phyloP scores from a whole-genome alignment of 2,329 filamentous ascomycete genomes.

The Chaetomiaceae sp. region DNA sequence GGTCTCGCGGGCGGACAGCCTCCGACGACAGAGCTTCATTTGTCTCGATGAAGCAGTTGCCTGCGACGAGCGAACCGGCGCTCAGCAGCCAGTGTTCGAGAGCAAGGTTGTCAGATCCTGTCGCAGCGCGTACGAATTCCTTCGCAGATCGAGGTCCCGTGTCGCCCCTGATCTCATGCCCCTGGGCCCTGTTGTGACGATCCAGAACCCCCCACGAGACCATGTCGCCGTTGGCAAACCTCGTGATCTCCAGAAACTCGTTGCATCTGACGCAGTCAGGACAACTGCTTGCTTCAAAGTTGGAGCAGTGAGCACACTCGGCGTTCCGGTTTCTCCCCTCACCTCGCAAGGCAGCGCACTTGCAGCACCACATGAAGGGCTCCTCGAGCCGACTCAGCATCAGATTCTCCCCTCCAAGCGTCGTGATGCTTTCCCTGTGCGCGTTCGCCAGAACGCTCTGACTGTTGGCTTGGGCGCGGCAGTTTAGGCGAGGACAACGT shows the following conservation, averaged over 20 bases:
- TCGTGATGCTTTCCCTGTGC: constrained; percentile 2
- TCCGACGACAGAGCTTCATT: too few relatives aligned
- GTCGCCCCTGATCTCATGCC: too few relatives aligned
- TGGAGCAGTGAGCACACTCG: not conserved
- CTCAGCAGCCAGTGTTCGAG: not conserved
- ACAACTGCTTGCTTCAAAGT: not conserved
- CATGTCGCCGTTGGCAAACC: not conserved
- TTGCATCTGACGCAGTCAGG: constrained; percentile 1
- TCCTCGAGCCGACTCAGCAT: not conserved
- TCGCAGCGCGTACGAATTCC: too few relatives aligned
- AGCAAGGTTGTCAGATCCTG: too few relatives aligned
- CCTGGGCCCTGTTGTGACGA: too few relatives aligned
- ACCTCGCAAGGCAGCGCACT: not conserved
- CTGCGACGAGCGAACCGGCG: not conserved
- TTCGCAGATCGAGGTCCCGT: too few relatives aligned
- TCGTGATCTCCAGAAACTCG: not conserved
- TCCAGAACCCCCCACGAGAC: not conserved
- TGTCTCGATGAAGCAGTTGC: not conserved
- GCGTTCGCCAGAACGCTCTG: not conserved
- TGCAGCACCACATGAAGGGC: constrained; percentile 5
- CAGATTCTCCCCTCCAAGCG: not conserved
- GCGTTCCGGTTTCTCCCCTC: not conserved
- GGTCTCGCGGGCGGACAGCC: too few relatives aligned
- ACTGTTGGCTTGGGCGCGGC: not conserved
- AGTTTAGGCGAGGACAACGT: not conserved